Evolutionary conservation across 345 rosid species (phyloP).

Genomic region (Acer yangbiense): DNA sequence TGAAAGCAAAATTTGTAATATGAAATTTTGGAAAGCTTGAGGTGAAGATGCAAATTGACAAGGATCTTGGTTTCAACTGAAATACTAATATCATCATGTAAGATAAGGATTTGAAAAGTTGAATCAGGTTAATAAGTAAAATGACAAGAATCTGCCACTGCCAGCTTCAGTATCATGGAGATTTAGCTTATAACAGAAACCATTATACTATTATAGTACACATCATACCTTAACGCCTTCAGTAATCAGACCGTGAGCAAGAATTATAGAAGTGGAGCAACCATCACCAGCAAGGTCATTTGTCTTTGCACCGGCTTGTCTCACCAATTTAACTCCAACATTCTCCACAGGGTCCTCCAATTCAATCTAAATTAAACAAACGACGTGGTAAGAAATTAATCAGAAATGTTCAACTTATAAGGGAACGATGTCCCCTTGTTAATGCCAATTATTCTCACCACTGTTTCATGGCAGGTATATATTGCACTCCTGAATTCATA

Average conservation of each 20-base stretch:
- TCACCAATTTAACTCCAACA: slow-evolving; percentile 94
- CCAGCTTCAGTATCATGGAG: no score
- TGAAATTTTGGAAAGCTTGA: neutral
- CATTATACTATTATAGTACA: neutral
- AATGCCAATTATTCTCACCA: neutral
- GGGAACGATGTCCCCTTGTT: neutral
- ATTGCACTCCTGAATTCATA: no score
- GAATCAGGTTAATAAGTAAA: neutral
- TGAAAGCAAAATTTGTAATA: slow-evolving; percentile 19
- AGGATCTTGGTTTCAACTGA: neutral
- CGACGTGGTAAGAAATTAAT: neutral
- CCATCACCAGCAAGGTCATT: slow-evolving; percentile 97
- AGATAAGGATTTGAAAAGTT: neutral
- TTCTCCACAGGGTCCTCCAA: slow-evolving; percentile 91
- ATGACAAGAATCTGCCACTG: neutral
- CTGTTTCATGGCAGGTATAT: neutral
- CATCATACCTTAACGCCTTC: slow-evolving; percentile 78
- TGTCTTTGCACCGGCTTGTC: slow-evolving; percentile 97
- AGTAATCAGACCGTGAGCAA: slow-evolving; percentile 84
- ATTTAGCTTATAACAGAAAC: no score
- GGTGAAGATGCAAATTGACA: neutral
- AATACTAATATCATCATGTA: neutral
- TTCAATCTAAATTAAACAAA: slow-evolving; percentile 60
- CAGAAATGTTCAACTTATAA: slow-evolving; percentile 10
- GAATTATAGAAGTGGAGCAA: slow-evolving; percentile 85